Percentiles rank a stretch among this genome's conserved stretches.
Conservation (phyloP, 176 grass and related monocot genomes). For the Typha latifolia region DNA sequence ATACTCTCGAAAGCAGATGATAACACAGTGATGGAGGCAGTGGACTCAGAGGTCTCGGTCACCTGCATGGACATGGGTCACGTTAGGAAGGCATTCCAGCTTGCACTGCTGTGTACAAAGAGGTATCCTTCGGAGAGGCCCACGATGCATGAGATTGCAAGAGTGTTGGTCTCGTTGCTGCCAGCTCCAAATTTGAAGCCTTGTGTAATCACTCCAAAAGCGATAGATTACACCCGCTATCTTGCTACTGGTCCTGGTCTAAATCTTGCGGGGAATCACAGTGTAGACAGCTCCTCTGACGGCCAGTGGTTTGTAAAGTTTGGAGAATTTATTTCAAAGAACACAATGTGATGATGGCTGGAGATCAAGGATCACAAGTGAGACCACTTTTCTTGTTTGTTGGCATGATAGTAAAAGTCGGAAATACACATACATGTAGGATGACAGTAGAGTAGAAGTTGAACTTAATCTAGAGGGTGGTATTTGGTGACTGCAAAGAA, state of each 20-base stretch:
- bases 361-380: neutral
- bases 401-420: neutral
- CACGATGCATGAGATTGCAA: slow-evolving; percentile 81
- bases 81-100: slow-evolving; percentile 91
- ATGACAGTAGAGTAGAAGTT: neutral
- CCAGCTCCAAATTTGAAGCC: slow-evolving; percentile 33
- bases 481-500: neutral
- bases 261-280: slow-evolving; percentile 28
- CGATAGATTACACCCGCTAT: slow-evolving; percentile 50
- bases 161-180: slow-evolving; percentile 78
- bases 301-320: slow-evolving; percentile 90
- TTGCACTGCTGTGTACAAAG: slow-evolving; percentile 87
- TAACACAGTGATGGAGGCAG: slow-evolving; percentile 97
- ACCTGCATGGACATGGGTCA: slow-evolving; percentile 84
- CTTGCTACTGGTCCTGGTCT: slow-evolving; percentile 34
- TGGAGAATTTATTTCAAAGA: slow-evolving; percentile 95
- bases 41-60: slow-evolving; percentile 90
- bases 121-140: slow-evolving; percentile 70
- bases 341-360: slow-evolving; percentile 34
- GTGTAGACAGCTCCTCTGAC: slow-evolving; percentile 62
- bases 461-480: neutral
- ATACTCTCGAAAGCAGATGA: slow-evolving; percentile 96
- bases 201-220: slow-evolving; percentile 11
- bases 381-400: neutral
- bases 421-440: neutral